Conservation (phyloP, 192 early-diverging fungal species). For the Lunasporangiospora selenospora region DNA sequence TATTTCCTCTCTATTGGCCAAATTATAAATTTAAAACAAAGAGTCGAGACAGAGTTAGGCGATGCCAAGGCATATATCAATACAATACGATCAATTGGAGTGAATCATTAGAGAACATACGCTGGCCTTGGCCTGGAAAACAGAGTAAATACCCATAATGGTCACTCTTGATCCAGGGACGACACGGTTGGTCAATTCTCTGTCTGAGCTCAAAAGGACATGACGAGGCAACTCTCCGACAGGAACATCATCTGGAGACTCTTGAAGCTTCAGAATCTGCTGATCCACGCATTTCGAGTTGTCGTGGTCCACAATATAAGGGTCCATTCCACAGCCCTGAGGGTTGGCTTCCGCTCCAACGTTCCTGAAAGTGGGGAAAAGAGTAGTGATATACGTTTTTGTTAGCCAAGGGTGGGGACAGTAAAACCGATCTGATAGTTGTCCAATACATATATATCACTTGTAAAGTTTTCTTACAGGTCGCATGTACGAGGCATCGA, state of each 20-base stretch:
- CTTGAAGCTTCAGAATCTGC: conserved; percentile 97
- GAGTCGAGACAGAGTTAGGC: not conserved
- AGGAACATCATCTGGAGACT: conserved; percentile 96
- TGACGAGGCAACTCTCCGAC: conserved; percentile 98
- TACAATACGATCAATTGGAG: not conserved
- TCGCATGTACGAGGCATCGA: conserved; percentile 91
- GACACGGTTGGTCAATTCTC: conserved; percentile 86
- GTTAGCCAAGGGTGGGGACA: not conserved
- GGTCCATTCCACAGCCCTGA: conserved; percentile 83
- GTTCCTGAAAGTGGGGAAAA: conserved; percentile 8
- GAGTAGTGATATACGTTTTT: conserved; percentile 9
- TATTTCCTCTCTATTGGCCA: conserved; percentile 64
- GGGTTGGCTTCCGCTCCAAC: conserved; percentile 48
- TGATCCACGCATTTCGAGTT: conserved; percentile 96
- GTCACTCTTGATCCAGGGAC: conserved; percentile 93
- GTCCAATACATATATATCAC: not conserved
- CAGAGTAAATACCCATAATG: conserved; percentile 95
- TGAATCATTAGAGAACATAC: conserved; percentile 18
- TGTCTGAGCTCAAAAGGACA: conserved; percentile 89
- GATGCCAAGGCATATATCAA: not conserved
- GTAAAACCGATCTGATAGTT: not conserved
- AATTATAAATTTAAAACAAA: not conserved
- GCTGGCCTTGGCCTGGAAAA: conserved; percentile 78
- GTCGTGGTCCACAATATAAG: conserved; percentile 94
- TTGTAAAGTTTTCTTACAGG: conserved; percentile 52